These are phyloP conservation scores for Diaporthe citriasiana DNA, from an alignment of 2,329 filamentous ascomycete species.

Conservation along the genomic window DNA sequence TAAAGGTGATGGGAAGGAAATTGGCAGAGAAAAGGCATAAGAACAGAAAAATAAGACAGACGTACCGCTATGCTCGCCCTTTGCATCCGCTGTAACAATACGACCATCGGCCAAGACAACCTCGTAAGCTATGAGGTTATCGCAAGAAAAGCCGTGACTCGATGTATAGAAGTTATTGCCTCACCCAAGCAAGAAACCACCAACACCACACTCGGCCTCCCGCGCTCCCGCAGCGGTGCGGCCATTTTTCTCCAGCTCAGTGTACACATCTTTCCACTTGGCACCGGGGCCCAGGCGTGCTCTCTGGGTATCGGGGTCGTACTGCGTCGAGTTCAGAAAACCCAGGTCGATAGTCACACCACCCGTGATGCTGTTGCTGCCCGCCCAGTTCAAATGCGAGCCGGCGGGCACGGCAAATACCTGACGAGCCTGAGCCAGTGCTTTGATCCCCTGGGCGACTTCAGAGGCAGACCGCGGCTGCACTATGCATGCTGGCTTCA, in stretches of 20 bases:
- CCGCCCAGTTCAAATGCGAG: constrained; percentile 52
- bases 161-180: constrained; percentile 49
- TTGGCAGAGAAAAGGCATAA: too few species aligned
- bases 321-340: constrained; percentile 50
- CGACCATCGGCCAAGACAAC: constrained; percentile 57
- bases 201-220: constrained; percentile 48
- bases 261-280: constrained; percentile 55
- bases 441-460: constrained; percentile 53
- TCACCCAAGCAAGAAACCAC: constrained; percentile 48
- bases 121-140: constrained; percentile 56
- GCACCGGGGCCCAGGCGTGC: constrained; percentile 54
- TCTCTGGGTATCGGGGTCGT: constrained; percentile 48
- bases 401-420: constrained; percentile 57
- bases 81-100: constrained; percentile 38
- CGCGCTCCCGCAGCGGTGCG: constrained; percentile 47
- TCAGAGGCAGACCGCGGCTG: constrained; percentile 49
- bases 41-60: too few species aligned
- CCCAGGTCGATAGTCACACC: constrained; percentile 57
- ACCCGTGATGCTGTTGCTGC: constrained; percentile 54
- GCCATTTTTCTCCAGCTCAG: constrained; percentile 50
- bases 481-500: constrained; percentile 19
- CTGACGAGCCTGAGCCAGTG: constrained; percentile 50
- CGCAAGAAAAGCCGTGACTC: constrained; percentile 56
- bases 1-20: too few species aligned
- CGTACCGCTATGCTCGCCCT: constrained; percentile 36